These are phyloP conservation scores for Begonia masoniana DNA, from an alignment of 306 rosid species.

Conservation along the genomic window DNA sequence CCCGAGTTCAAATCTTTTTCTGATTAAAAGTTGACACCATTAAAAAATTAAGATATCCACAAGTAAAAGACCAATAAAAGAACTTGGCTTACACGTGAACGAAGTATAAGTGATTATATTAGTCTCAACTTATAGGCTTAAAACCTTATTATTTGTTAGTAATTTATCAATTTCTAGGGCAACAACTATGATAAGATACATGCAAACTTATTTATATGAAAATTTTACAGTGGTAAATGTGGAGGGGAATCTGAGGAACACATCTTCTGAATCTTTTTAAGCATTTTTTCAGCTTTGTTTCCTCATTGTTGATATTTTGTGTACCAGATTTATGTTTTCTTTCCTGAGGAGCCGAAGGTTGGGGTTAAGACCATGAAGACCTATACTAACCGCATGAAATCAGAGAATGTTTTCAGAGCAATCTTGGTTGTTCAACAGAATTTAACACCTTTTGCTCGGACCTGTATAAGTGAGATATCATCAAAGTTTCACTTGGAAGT, in stretches of 20 bases:
- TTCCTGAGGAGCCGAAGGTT: conserved; percentile 56
- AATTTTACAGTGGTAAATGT: not conserved
- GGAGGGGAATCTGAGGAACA: not conserved
- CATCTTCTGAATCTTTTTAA: not conserved
- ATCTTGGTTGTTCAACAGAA: conserved; percentile 47
- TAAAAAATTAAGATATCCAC: too few relatives aligned
- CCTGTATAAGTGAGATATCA: conserved; percentile 28
- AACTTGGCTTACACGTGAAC: too few relatives aligned
- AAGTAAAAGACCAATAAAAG: too few relatives aligned
- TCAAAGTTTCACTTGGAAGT: conserved; percentile 53
- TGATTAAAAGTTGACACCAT: too few relatives aligned
- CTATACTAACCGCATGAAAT: conserved; percentile 49
- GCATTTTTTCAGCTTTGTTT: not conserved
- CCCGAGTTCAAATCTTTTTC: too few relatives aligned
- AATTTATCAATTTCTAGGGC: too few relatives aligned
- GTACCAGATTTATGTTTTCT: conserved; percentile 57
- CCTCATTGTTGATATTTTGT: not conserved
- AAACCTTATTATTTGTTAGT: too few relatives aligned
- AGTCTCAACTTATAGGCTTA: too few relatives aligned
- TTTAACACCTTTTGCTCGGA: conserved; percentile 41
- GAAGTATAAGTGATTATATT: too few relatives aligned
- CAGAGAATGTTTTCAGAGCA: conserved; percentile 52
- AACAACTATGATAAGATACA: not conserved
- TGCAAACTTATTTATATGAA: not conserved
- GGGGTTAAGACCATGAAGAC: conserved; percentile 42